phyloP scores from a whole-genome alignment of 2,329 filamentous ascomycete genomes.

The Laburnicola sp. region DNA sequence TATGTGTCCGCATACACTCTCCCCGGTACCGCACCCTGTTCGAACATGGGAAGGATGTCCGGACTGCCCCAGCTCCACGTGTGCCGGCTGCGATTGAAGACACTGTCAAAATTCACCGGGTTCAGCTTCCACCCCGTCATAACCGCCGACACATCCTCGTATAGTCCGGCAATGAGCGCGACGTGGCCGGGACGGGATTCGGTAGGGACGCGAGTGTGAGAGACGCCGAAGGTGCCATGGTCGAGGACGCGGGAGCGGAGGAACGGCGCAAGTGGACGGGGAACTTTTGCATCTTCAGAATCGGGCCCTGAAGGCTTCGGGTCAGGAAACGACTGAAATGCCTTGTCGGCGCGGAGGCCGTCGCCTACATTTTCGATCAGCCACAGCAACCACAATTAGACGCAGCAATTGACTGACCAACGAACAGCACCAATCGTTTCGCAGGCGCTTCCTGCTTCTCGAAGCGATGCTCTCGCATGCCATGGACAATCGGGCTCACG shows the following conservation, averaged over 20 bases:
- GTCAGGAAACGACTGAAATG: constrained; percentile 90
- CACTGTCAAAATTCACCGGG: constrained; percentile 96
- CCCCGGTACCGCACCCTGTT: constrained; percentile 85
- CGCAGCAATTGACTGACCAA: constrained; percentile 60
- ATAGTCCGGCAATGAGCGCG: constrained; percentile 91
- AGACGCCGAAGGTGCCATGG: constrained; percentile 94
- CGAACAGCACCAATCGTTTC: constrained; percentile 87
- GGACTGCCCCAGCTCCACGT: constrained; percentile 99
- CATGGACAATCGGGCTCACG: constrained; percentile 93
- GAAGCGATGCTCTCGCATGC: constrained; percentile 81
- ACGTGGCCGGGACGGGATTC: constrained; percentile 97
- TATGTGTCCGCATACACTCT: constrained; percentile 88
- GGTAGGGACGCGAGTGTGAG: constrained; percentile 93
- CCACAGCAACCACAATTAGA: background rate
- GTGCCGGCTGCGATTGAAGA: constrained; percentile 94
- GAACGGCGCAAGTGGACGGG: constrained; percentile 85
- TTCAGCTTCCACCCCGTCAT: constrained; percentile 99
- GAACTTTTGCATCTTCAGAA: constrained; percentile 63
- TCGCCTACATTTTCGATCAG: constrained; percentile 61
- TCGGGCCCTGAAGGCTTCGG: constrained; percentile 61
- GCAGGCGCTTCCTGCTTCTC: constrained; percentile 77
- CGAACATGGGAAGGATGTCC: constrained; percentile 97
- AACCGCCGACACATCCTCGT: constrained; percentile 96
- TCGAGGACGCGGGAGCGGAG: constrained; percentile 85
- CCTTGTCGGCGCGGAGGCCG: constrained; percentile 94